Percentiles rank a stretch among this genome's conserved stretches.
Evolutionary conservation across 2,329 filamentous ascomycete species (phyloP).

Genomic region (Aspergillus pseudoglaucus): DNA sequence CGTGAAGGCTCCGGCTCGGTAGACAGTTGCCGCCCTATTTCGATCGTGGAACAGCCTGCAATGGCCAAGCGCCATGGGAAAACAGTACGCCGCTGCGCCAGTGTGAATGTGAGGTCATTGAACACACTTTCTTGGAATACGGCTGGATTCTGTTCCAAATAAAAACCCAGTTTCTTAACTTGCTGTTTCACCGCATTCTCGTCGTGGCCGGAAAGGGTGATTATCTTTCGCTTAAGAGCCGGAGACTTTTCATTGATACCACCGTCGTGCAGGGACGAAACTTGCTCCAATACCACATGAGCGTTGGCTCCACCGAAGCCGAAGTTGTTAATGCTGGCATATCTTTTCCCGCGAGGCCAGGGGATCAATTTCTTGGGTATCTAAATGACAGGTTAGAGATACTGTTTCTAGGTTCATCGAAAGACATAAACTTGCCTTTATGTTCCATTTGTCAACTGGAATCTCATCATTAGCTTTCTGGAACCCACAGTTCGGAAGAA

Average conservation of each 20-base stretch:
- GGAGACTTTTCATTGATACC: constrained; percentile 10
- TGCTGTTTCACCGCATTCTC: constrained; percentile 18
- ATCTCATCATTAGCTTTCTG: constrained; percentile 24
- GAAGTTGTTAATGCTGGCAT: constrained; percentile 20
- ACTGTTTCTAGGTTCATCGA: constrained; percentile 1
- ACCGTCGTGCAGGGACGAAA: constrained; percentile 7
- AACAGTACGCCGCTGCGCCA: constrained; percentile 19
- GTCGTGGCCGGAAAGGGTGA: constrained; percentile 21
- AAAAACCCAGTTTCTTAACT: constrained; percentile 19
- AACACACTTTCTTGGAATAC: constrained; percentile 18
- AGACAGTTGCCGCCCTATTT: constrained; percentile 17
- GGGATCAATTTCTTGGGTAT: constrained; percentile 4
- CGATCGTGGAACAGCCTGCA: constrained; percentile 13
- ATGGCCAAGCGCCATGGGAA: constrained; percentile 20
- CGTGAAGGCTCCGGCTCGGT: constrained; percentile 16
- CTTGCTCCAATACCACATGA: constrained; percentile 18
- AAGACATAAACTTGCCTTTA: constrained; percentile 1
- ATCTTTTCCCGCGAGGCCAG: constrained; percentile 22
- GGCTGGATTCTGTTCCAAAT: constrained; percentile 18
- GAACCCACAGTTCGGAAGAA: constrained; percentile 22
- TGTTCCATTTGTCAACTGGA: constrained; percentile 17
- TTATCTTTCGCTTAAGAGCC: constrained; percentile 9
- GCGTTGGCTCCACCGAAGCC: constrained; percentile 26
- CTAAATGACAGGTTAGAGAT: constrained; percentile 1
- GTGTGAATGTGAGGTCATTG: constrained; percentile 19